A percentile compares a stretch with the other conserved stretches of the same genome.
phyloP scores from a whole-genome alignment of 2,329 filamentous ascomycete genomes.

The Apiospora rasikravindrae region DNA sequence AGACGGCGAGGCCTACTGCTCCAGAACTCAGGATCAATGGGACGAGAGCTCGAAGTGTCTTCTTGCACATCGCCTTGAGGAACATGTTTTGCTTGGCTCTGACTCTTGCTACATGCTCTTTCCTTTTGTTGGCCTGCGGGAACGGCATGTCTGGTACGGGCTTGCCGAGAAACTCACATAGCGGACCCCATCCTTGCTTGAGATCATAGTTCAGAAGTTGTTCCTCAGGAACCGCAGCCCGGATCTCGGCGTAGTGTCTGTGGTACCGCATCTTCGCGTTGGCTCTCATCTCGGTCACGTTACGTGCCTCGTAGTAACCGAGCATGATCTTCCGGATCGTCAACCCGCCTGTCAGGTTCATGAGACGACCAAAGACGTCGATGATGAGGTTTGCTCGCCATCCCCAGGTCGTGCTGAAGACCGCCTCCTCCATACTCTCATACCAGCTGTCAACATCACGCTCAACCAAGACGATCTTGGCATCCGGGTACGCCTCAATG shows the following conservation, averaged over 20 bases:
- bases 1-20: not conserved
- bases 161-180: constrained; percentile 44
- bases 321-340: constrained; percentile 9
- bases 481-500: constrained; percentile 13
- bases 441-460: not conserved
- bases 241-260: constrained; percentile 37
- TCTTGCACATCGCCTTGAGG: constrained; percentile 3
- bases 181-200: constrained; percentile 42
- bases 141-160: constrained; percentile 41
- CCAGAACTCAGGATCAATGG: not conserved
- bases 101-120: constrained; percentile 4
- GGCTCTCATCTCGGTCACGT: not conserved
- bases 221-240: constrained; percentile 36
- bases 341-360: constrained; percentile 1
- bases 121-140: constrained; percentile 50
- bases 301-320: not conserved
- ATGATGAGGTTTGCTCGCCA: constrained; percentile 1
- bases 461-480: constrained; percentile 16
- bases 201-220: constrained; percentile 39
- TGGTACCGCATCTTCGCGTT: not conserved
- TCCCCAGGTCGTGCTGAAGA: constrained; percentile 13
- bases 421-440: not conserved
- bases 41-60: not conserved
- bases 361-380: not conserved
- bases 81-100: constrained; percentile 9